Conservation (phyloP, 2,329 filamentous ascomycete genomes). For the Fusarium graminum region DNA sequence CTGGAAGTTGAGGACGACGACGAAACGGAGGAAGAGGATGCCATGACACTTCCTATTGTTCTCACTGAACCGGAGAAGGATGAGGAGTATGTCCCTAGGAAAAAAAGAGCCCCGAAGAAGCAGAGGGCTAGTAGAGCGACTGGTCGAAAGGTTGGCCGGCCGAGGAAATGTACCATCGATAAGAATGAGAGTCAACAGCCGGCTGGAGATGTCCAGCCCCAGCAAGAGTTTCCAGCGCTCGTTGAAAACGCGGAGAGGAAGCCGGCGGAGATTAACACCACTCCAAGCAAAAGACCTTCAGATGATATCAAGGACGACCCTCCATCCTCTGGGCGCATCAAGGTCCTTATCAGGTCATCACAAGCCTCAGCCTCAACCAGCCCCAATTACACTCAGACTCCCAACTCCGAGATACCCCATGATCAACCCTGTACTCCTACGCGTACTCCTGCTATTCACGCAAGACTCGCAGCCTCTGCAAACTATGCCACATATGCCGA, state of each 20-base stretch:
- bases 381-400: not conserved
- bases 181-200: not conserved
- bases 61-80: conserved; percentile 38
- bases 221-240: not conserved
- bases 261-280: not conserved
- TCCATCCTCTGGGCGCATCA: conserved; percentile 21
- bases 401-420: too few species aligned
- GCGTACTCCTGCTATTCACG: not conserved
- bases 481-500: not conserved
- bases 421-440: not conserved
- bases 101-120: conserved; percentile 14
- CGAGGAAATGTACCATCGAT: conserved; percentile 10
- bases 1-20: not conserved
- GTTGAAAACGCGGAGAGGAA: not conserved
- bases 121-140: conserved; percentile 9
- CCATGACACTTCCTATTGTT: conserved; percentile 4
- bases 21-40: not conserved
- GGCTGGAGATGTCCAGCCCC: not conserved
- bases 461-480: not conserved
- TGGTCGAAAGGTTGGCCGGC: not conserved
- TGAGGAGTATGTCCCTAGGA: conserved; percentile 30
- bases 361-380: not conserved
- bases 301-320: not conserved
- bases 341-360: conserved; percentile 8
- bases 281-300: not conserved